Conservation (phyloP, 2,329 filamentous ascomycete genomes). For the Colletotrichum australisinense region DNA sequence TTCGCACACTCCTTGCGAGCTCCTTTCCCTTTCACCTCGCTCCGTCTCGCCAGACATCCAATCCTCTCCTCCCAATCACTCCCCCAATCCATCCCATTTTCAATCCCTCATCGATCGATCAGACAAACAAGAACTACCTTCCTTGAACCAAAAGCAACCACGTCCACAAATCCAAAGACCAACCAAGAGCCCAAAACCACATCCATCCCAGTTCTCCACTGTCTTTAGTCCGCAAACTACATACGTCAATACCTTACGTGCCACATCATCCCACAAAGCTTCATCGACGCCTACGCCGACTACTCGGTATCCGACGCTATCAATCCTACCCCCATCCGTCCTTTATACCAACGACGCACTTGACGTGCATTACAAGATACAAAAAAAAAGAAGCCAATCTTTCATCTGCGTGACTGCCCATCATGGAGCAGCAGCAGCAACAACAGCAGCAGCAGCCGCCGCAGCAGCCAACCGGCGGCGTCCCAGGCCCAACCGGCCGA, state of each 20-base stretch:
- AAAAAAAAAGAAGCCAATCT: conserved; percentile 18
- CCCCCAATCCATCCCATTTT: conserved; percentile 16
- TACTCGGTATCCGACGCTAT: conserved; percentile 32
- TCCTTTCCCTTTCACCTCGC: conserved; percentile 35
- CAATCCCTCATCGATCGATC: conserved; percentile 31
- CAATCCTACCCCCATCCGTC: conserved; percentile 16
- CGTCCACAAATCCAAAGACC: conserved; percentile 29
- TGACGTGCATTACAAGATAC: conserved; percentile 56
- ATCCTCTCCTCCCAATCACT: conserved; percentile 19
- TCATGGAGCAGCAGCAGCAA: conserved; percentile 66
- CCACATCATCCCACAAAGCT: conserved; percentile 35
- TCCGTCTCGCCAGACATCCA: conserved; percentile 31
- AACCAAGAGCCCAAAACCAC: conserved; percentile 29
- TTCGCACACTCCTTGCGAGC: conserved; percentile 38
- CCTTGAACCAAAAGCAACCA: conserved; percentile 29
- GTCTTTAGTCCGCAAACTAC: conserved; percentile 36
- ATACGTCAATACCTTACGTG: conserved; percentile 36
- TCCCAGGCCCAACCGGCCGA: conserved; percentile 82
- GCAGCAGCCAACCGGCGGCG: conserved; percentile 65
- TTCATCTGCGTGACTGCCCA: conserved; percentile 51
- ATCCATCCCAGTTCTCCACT: conserved; percentile 37
- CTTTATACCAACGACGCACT: conserved; percentile 42
- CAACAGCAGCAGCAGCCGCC: conserved; percentile 51
- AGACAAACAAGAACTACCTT: conserved; percentile 32
- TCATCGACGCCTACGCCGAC: conserved; percentile 24